Evolutionary conservation across 257 asterid species (phyloP), one percentile per base, ranked within the genome.

Genomic region (Solanum raphanifolium): DNA sequence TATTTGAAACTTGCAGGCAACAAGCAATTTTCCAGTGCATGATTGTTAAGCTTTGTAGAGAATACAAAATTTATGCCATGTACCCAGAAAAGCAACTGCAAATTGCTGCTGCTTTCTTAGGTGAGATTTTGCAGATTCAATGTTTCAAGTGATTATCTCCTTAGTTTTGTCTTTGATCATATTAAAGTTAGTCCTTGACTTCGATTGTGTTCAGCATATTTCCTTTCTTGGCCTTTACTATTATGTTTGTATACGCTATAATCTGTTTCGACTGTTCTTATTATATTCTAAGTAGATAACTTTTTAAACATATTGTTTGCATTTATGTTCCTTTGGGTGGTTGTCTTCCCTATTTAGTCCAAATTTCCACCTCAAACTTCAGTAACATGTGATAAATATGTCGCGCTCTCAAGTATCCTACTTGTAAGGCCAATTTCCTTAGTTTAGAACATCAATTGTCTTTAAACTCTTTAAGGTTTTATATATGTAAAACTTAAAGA

Each of bases 51-150:
- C 93, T 97, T 79, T 94, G 95, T 88, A 98, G 95, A 91, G 98
- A 96, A 89, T 96, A 92, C 93, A 94, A 94, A 46, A 94, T 94
- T 90, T 93, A 95, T 89, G 86, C 94, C 89, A 94, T 93, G 89
- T 96, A 94, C 89, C 99, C 99, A 86, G 98, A 95, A 23, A 92
- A 90, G 90, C 98, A 96, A 93, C 94, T 96, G 90, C 92, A 87
- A 89, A 91, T 94, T 88, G 98, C 99, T 66, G 98, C 98, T 39
- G 88, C 90, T 91, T 94, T 96, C 69, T 94, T 94, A 83, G 98
- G 99, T 96, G 88, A 93, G 98, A 72, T 90, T 87, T 60, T 90
- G 18, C 38, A 62, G 66, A 55, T 81, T 23, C 32, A n/a, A 71
- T 60, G 13, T 84, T 52, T 62, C 25, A 58, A 31, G 75, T 55